Evolutionary conservation across 129 eudicot species (phyloP).

Genomic region (Apium graveolens): DNA sequence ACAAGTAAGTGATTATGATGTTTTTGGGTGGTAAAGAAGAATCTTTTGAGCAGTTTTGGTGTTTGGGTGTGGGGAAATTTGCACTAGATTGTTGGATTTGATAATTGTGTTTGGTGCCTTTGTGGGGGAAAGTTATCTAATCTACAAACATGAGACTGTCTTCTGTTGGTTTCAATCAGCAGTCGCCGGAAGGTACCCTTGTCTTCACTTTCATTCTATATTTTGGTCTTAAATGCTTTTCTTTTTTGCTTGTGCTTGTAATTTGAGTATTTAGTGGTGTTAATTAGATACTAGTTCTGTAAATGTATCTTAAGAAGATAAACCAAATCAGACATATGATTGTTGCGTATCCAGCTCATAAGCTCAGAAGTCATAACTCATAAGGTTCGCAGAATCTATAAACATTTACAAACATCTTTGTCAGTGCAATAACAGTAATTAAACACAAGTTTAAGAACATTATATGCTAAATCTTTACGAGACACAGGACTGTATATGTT

Average conservation of each 20-base stretch:
- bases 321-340: not conserved
- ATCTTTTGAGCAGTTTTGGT: not conserved
- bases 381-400: not conserved
- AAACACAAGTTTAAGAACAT: not conserved
- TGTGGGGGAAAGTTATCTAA: constrained; percentile 13
- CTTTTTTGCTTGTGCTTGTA: not conserved
- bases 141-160: constrained; percentile 49
- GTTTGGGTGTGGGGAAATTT: constrained; percentile 18
- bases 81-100: constrained; percentile 28
- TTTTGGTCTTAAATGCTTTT: not conserved
- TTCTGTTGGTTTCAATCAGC: constrained; percentile 62
- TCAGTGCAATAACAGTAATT: not conserved
- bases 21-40: constrained; percentile 8
- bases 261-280: not conserved
- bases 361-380: too few relatives aligned
- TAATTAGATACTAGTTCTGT: not conserved
- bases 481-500: not conserved
- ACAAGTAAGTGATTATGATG: constrained; percentile 13
- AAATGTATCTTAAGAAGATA: not conserved
- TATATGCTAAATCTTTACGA: not conserved
- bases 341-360: not conserved
- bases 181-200: constrained; percentile 49
- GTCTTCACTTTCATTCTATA: not conserved
- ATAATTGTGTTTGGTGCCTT: constrained; percentile 8
- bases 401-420: not conserved